Conservation (phyloP, 2,329 filamentous ascomycete species). For the Epichloe scottii region DNA sequence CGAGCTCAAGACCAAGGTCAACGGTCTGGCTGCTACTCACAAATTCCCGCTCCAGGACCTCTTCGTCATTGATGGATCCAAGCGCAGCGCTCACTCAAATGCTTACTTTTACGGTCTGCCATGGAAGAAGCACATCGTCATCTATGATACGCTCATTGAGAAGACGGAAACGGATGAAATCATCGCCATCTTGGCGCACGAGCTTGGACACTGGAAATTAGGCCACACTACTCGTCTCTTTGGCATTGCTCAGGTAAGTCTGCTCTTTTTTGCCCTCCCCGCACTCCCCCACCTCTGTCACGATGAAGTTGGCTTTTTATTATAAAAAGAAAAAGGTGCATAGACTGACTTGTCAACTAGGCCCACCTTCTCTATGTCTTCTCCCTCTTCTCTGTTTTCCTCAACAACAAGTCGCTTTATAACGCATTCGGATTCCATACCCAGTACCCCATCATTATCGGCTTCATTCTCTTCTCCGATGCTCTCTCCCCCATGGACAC, state of each 20-base stretch:
- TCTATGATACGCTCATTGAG: constrained; percentile 95
- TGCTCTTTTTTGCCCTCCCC: background rate
- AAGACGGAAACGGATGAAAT: constrained; percentile 89
- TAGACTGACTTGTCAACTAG: constrained; percentile 28
- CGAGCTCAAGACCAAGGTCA: constrained; percentile 75
- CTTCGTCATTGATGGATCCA: constrained; percentile 88
- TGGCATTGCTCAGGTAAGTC: constrained; percentile 62
- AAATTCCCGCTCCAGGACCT: constrained; percentile 88
- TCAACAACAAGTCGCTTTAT: constrained; percentile 89
- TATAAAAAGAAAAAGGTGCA: background rate
- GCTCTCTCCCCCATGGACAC: constrained; percentile 90
- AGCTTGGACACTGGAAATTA: constrained; percentile 93
- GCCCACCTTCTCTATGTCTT: constrained; percentile 96
- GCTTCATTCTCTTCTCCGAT: constrained; percentile 95
- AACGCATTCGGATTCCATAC: constrained; percentile 77
- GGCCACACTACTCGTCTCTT: constrained; percentile 90
- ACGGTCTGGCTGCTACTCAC: constrained; percentile 68
- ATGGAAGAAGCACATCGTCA: constrained; percentile 99
- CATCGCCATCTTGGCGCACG: constrained; percentile 86
- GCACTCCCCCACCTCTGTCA: background rate
- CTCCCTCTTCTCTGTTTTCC: constrained; percentile 88
- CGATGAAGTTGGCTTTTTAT: no score
- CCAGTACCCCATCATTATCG: constrained; percentile 84
- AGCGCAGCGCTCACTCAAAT: constrained; percentile 77
- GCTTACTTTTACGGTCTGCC: constrained; percentile 94